Evolutionary conservation across 1,284 basidiomycete genomes (phyloP).

Genomic region (Cystobasidium sp.): DNA sequence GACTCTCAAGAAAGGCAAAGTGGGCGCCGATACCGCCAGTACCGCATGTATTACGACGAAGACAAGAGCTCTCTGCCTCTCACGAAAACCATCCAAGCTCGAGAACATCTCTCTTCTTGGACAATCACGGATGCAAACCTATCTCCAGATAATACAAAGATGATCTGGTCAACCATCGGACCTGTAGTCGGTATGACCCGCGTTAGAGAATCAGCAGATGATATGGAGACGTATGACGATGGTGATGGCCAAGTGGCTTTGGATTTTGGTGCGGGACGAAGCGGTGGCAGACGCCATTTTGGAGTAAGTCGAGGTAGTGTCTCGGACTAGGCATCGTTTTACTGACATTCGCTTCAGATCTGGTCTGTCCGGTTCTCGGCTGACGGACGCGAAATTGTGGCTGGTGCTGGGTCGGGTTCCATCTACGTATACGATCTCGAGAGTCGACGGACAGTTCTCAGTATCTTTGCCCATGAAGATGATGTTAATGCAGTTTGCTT

Average conservation of each 20-base stretch:
- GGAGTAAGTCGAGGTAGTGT: conserved; percentile 47
- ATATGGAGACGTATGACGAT: conserved; percentile 44
- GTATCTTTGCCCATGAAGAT: conserved; percentile 79
- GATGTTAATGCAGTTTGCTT: conserved; percentile 79
- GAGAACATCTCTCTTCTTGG: conserved; percentile 67
- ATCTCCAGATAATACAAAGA: conserved; percentile 85
- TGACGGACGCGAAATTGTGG: conserved; percentile 86
- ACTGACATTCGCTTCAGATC: conserved; percentile 60
- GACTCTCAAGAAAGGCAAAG: conserved; percentile 27
- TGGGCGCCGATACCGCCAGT: conserved; percentile 1
- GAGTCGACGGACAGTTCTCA: conserved; percentile 75
- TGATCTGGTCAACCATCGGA: conserved; percentile 85
- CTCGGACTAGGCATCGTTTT: not conserved
- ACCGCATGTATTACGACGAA: conserved; percentile 42
- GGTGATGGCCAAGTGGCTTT: conserved; percentile 36
- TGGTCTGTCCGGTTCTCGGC: conserved; percentile 95
- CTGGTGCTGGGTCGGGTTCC: conserved; percentile 64
- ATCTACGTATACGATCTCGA: conserved; percentile 91
- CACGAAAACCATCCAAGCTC: conserved; percentile 76
- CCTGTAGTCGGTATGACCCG: conserved; percentile 46
- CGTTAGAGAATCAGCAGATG: conserved; percentile 40
- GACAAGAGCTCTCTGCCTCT: conserved; percentile 65
- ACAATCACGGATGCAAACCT: conserved; percentile 94
- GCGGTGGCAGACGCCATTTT: conserved; percentile 50
- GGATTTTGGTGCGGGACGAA: conserved; percentile 31